A percentile compares a stretch with the other conserved stretches of the same genome.
phyloP scores from a whole-genome alignment of 2,329 filamentous ascomycete genomes.

The Penicillium sp. region DNA sequence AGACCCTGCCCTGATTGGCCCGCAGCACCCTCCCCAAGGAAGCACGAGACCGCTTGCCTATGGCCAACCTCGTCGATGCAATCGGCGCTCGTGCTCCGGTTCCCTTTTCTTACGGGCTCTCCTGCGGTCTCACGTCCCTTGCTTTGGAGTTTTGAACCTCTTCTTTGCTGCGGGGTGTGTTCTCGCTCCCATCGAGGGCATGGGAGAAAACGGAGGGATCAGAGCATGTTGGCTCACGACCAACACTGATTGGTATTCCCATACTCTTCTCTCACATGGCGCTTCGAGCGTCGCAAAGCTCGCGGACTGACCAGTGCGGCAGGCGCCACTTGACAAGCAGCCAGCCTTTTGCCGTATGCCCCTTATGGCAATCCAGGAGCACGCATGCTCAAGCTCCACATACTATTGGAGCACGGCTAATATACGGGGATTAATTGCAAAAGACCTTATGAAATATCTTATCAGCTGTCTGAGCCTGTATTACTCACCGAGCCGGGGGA shows the following conservation, averaged over 20 bases:
- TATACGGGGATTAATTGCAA: background rate
- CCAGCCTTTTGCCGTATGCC: background rate
- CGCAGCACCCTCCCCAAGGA: constrained; percentile 21
- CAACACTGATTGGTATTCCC: constrained; percentile 20
- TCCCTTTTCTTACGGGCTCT: constrained; percentile 21
- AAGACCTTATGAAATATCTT: background rate
- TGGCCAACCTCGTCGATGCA: constrained; percentile 30
- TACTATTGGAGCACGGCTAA: constrained; percentile 2
- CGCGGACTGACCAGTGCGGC: background rate
- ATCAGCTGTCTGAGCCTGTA: background rate
- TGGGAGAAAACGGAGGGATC: constrained; percentile 11
- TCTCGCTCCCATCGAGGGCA: constrained; percentile 1
- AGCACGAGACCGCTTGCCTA: constrained; percentile 32
- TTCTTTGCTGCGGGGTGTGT: constrained; percentile 4
- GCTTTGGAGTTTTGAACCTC: constrained; percentile 11
- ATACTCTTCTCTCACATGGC: constrained; percentile 1
- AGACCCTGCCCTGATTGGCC: constrained; percentile 33
- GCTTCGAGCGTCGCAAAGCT: background rate
- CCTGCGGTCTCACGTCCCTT: constrained; percentile 15
- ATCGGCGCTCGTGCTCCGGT: constrained; percentile 27
- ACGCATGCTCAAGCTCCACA: background rate
- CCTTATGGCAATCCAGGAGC: background rate
- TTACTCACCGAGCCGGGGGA: background rate
- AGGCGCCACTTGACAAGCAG: background rate
- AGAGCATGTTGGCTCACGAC: constrained; percentile 14